Conservation (phyloP, 768 basidiomycete genomes). For the Phlebiopsis flavidoalba region DNA sequence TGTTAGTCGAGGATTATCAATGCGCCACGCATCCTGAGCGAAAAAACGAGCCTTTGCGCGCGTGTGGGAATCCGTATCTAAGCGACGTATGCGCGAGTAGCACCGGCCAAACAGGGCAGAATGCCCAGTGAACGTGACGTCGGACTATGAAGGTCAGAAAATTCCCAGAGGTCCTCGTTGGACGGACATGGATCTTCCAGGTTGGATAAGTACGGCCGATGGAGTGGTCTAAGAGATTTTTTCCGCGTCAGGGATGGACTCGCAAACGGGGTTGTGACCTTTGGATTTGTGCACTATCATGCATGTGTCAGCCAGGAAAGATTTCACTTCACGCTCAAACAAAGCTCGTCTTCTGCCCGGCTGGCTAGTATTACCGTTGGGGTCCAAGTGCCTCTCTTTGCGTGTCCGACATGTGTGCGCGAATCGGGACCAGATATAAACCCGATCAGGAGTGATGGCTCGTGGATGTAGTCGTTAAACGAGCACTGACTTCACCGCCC, state of each 20-base stretch:
- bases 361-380: not conserved
- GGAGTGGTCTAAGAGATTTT: not conserved
- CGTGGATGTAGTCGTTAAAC: conserved; percentile 1
- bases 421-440: conserved; percentile 3
- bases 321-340: not conserved
- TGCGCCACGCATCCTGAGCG: conserved; percentile 3
- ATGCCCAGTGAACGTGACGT: not conserved
- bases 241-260: not conserved
- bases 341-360: not conserved
- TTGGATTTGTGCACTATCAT: no score
- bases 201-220: not conserved
- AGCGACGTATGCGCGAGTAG: conserved; percentile 1
- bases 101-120: not conserved
- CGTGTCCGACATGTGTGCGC: not conserved
- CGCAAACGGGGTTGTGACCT: no score
- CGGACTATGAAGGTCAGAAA: not conserved
- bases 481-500: not conserved
- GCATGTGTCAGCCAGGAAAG: not conserved
- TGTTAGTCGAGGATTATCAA: not conserved
- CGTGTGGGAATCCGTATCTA: no score
- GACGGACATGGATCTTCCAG: not conserved
- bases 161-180: not conserved
- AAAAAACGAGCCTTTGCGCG: not conserved
- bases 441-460: not conserved
- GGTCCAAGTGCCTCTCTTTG: not conserved